A percentile compares a stretch with the other conserved stretches of the same genome.
These are phyloP conservation scores for Syzygium aromaticum DNA, from an alignment of 345 rosid genomes.

Conservation along the genomic window DNA sequence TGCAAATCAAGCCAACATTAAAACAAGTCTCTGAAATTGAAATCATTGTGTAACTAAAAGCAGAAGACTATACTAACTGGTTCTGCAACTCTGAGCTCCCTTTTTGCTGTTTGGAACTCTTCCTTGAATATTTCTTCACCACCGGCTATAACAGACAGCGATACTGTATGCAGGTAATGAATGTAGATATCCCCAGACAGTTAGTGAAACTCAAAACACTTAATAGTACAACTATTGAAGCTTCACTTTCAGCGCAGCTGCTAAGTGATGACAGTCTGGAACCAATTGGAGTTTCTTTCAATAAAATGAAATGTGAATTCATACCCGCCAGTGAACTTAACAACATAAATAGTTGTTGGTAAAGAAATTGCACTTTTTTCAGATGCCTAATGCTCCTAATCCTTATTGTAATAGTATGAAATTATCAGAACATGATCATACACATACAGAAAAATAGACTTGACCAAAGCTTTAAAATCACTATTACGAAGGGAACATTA, in stretches of 20 bases:
- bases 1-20: constrained; percentile 4
- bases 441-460: background rate
- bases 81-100: constrained; percentile 35
- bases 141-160: constrained; percentile 20
- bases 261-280: background rate
- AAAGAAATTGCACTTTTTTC: background rate
- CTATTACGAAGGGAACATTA: background rate
- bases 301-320: background rate
- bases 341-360: background rate
- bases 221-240: background rate
- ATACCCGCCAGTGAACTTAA: background rate
- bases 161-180: constrained; percentile 23
- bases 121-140: constrained; percentile 21
- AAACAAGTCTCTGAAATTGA: background rate
- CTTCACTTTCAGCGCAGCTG: background rate
- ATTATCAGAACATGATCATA: background rate
- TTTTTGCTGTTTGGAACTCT: constrained; percentile 24
- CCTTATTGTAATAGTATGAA: background rate
- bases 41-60: background rate
- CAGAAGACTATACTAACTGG: constrained; percentile 18
- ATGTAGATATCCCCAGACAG: background rate
- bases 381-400: background rate
- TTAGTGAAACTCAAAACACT: background rate
- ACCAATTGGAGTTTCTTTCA: background rate
- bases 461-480: background rate